Base-by-base conservation (phyloP, 805 yeast genomes). In the Vanderwaltozyma polyspora region DNA sequence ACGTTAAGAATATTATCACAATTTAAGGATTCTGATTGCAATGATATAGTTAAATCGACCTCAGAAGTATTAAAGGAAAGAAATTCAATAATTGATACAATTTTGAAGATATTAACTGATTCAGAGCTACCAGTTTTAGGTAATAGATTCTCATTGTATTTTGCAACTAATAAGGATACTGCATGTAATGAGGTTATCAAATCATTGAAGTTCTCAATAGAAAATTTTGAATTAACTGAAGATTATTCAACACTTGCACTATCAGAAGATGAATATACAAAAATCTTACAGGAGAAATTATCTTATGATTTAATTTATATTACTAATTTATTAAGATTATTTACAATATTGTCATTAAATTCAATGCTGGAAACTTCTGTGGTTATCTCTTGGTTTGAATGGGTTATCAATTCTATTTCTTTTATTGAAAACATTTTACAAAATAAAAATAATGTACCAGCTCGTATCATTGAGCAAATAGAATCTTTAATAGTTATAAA, bases 341-440 rank as follows among this genome's bases (percentile, higher is more conserved):
- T 68, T 57, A 43, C 63, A 58, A 8, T 51, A 63, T 41, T 69
- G 10, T 44, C 66, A 13, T 58, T 67, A 28, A 65, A 67, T 27
- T 50, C 60, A 3, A 49, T 58, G 5, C 44, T 57, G 3, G 51
- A 57, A 2, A 32, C 46, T 1, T 60, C 66, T 2, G 26, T 42
- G 5, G 65, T 70, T 3, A 31, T 50, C 2, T 45, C 57, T 8
- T 81, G 91, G 91, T 77, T 79, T 44, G 44, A 57, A 5, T 52
- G 75, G 9, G 63, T 75, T 69, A 51, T 61, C 9, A 41, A 8
- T 46, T 55, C 9, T 48, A 55, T 25, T 62, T 18, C 11, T 9
- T 23, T 32, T 23, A 27, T 28, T 5, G 4, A 18, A 3, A 15
- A 17, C 3, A 19, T 7, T n/a, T 32, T 23, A 15, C 22, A 31